Conservation (phyloP, 208 protist species). For the Naegleria gruberi region DNA sequence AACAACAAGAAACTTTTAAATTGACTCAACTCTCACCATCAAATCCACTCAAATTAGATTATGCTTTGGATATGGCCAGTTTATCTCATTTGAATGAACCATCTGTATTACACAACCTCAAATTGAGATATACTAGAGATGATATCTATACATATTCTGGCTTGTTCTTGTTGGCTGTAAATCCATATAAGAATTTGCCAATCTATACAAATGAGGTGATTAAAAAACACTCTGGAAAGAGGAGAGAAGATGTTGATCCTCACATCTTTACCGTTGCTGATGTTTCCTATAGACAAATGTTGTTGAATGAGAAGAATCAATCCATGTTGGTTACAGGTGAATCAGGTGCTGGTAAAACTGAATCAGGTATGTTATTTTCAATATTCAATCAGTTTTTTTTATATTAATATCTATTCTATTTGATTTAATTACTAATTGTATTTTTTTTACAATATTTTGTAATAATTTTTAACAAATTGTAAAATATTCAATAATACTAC, state of each 20-base stretch:
- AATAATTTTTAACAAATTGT: not conserved
- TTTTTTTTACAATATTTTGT: not conserved
- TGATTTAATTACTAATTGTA: too few relatives aligned
- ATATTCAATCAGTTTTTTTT: constrained; percentile 18
- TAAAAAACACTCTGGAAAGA: not conserved
- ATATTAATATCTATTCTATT: too few relatives aligned
- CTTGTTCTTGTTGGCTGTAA: constrained; percentile 44
- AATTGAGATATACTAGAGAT: constrained; percentile 43
- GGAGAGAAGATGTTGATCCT: not conserved
- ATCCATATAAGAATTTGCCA: constrained; percentile 41
- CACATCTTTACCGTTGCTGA: constrained; percentile 39
- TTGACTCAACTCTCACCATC: not conserved
- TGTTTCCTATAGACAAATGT: constrained; percentile 65
- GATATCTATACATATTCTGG: constrained; percentile 51
- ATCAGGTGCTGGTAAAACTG: constrained; percentile 87
- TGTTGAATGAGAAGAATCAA: constrained; percentile 65
- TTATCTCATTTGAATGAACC: constrained; percentile 44
- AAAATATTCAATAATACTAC: not conserved
- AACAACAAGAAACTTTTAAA: not conserved
- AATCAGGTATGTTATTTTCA: constrained; percentile 43
- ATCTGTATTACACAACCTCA: constrained; percentile 35
- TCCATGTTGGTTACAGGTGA: constrained; percentile 84
- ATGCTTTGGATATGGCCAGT: not conserved
- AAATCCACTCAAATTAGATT: constrained; percentile 7
- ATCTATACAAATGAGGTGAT: constrained; percentile 1